Evolutionary conservation across 179 eudicot genomes (phyloP), one percentile per base, ranked within the genome.

Genomic region (Silene noctiflora): DNA sequence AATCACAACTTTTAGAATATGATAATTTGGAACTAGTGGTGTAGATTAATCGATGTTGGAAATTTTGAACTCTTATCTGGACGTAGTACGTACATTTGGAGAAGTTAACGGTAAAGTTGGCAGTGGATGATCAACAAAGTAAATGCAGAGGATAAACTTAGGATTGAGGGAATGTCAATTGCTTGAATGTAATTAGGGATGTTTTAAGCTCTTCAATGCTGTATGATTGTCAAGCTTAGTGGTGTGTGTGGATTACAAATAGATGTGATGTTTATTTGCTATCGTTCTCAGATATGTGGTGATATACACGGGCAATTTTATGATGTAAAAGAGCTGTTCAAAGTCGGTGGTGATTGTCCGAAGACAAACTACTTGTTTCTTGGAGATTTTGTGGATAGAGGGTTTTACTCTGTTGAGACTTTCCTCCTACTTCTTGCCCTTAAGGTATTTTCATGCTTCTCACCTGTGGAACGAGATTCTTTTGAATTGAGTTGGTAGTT

Each of bases 271-370:
- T 56, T 69, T 64, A 29, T 55, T 71, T 67, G 53, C 61, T 73
- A 17, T 35, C 22, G 74, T 56, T 55, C 33, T n/a, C 79, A 95
- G 98, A 93, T 95, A 76, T 93, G 99, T 72, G 99, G 99, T 53
- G 99, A 95, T 83, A 93, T 95, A 80, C 99, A 93, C 79, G 99
- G 99, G 78, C 97, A 95, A 79, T 93, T 95, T 76, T 93, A 93
- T 81, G 98, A 95, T 88, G 85, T 95, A 89, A 91, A 91, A 86
- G 98, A 93, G 87, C 91, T 95, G 42, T 95, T 95, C 80, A 93
- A 85, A 82, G 94, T 90, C 66, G 99, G 99, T 67, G 97, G 98
- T 75, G 99, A 95, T 81, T 93, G 99, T 83, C 99, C 99, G 16
- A 91, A 93, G 85, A 93, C 98, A 24, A 95, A 90, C 84, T 95